These are phyloP conservation scores for Nannizziopsis barbatae DNA, from an alignment of 2,329 filamentous ascomycete genomes.

Conservation along the genomic window DNA sequence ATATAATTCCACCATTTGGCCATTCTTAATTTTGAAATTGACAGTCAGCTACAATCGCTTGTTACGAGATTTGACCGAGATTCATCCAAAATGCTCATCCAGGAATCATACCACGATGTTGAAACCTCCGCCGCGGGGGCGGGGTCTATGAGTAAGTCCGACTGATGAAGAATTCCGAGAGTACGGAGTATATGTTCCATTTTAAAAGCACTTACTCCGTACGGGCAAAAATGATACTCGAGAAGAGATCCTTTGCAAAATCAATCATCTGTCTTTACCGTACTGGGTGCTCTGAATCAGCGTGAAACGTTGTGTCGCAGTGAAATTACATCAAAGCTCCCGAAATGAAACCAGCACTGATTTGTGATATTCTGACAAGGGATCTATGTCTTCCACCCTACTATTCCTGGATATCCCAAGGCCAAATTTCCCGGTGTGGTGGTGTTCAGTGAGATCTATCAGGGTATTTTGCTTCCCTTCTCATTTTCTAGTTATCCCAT, in stretches of 20 bases:
- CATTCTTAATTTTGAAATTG: neutral
- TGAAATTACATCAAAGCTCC: neutral
- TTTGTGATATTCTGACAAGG: slow-evolving; percentile 42
- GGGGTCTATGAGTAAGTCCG: slow-evolving; percentile 42
- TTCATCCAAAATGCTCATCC: slow-evolving; percentile 43
- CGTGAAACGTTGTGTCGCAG: slow-evolving; percentile 7
- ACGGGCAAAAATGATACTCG: neutral
- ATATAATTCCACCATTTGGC: neutral
- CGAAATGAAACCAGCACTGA: slow-evolving; percentile 1
- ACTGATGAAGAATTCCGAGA: neutral
- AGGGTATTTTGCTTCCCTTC: slow-evolving; percentile 48
- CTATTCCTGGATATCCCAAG: slow-evolving; percentile 72
- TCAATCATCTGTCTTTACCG: neutral
- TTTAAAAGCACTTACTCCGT: no score
- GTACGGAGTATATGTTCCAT: neutral
- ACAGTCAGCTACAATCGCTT: neutral
- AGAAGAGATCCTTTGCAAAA: neutral
- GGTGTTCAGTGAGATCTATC: slow-evolving; percentile 89
- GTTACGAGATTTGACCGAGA: neutral
- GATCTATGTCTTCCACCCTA: slow-evolving; percentile 80
- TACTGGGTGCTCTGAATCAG: neutral
- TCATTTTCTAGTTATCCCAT: no score
- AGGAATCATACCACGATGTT: slow-evolving; percentile 50
- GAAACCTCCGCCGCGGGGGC: slow-evolving; percentile 48
- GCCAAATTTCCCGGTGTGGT: slow-evolving; percentile 83